These are phyloP conservation scores for Aspergillus sp. DNA, from an alignment of 2,329 filamentous ascomycete genomes.

Conservation along the genomic window DNA sequence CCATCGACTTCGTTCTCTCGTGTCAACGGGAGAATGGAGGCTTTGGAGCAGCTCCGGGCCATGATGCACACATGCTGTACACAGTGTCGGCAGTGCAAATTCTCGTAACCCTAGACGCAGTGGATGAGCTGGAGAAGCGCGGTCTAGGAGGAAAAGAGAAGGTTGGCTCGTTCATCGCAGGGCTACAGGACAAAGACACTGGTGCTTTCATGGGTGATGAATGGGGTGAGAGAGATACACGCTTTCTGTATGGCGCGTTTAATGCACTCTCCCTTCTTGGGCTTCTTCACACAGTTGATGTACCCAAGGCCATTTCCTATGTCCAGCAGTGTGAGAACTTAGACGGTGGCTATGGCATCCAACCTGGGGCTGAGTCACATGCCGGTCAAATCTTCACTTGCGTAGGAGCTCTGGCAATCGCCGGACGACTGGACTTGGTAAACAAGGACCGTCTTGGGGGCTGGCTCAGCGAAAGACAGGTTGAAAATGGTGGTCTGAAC, in stretches of 20 bases:
- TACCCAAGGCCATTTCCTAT: constrained; percentile 77
- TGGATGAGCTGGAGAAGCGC: constrained; percentile 75
- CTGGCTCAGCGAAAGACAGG: constrained; percentile 92
- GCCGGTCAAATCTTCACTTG: constrained; percentile 96
- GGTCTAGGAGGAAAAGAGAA: constrained; percentile 67
- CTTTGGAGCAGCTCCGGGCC: constrained; percentile 89
- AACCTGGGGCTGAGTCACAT: constrained; percentile 89
- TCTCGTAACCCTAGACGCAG: constrained; percentile 78
- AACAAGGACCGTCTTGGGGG: constrained; percentile 78
- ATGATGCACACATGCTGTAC: constrained; percentile 95
- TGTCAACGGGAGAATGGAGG: constrained; percentile 87
- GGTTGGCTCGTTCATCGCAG: constrained; percentile 79
- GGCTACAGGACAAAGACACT: constrained; percentile 74
- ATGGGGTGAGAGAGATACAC: constrained; percentile 94
- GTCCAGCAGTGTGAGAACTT: constrained; percentile 85
- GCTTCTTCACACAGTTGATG: constrained; percentile 71
- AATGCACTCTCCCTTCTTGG: constrained; percentile 85
- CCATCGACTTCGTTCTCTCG: constrained; percentile 92
- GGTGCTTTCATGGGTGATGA: constrained; percentile 93
- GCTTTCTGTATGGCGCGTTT: constrained; percentile 87
- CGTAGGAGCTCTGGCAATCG: constrained; percentile 81
- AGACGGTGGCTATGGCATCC: constrained; percentile 89
- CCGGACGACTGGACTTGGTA: constrained; percentile 75
- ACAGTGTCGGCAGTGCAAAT: constrained; percentile 96
- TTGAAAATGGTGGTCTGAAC: constrained; percentile 85